Conservation (phyloP, 2,329 filamentous ascomycete genomes). For the Aquanectria penicillioides region DNA sequence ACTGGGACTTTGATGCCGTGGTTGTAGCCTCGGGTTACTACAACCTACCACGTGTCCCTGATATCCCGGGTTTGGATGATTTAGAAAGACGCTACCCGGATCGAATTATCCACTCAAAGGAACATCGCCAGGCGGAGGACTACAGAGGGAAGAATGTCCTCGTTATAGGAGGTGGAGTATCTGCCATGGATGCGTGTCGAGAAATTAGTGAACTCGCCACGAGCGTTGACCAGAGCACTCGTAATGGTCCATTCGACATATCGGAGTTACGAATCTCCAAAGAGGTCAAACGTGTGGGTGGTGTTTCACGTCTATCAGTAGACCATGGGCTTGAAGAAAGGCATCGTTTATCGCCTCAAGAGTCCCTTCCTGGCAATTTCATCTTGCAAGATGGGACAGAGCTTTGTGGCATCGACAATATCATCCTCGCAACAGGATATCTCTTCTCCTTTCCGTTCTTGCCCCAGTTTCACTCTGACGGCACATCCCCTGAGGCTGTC, state of each 20-base stretch:
- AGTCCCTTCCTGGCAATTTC: background rate
- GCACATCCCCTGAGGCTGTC: background rate
- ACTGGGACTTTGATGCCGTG: slow-evolving; percentile 22
- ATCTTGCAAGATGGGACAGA: background rate
- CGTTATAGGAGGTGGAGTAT: slow-evolving; percentile 4
- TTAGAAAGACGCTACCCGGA: slow-evolving; percentile 9
- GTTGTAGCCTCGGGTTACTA: slow-evolving; percentile 30
- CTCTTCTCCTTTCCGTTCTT: slow-evolving; percentile 1
- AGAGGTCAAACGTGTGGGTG: background rate
- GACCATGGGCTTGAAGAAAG: background rate
- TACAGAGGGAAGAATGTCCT: slow-evolving; percentile 20
- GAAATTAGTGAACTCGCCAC: background rate
- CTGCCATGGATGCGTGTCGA: background rate
- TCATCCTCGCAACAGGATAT: background rate
- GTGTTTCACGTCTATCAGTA: background rate
- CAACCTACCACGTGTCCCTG: slow-evolving; percentile 28
- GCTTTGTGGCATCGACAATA: background rate
- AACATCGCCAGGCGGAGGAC: slow-evolving; percentile 8
- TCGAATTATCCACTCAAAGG: slow-evolving; percentile 24
- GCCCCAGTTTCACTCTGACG: background rate
- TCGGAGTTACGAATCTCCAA: background rate
- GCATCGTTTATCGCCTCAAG: background rate
- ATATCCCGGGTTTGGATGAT: slow-evolving; percentile 16
- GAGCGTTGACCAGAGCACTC: background rate
- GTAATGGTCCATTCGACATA: background rate